Evolutionary conservation across 345 rosid species (phyloP).

Genomic region (Populus alba): DNA sequence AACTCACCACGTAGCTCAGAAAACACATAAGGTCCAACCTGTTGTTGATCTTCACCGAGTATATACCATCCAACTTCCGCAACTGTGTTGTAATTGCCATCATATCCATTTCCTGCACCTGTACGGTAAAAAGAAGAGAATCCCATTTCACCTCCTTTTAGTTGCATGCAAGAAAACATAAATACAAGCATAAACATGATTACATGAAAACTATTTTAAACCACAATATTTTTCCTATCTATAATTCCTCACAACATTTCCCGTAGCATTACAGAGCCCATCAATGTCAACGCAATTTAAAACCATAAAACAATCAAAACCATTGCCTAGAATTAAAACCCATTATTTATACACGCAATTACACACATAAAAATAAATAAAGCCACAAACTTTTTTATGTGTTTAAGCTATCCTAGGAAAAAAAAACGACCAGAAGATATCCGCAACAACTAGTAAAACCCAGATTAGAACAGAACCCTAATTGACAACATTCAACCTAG

Average conservation of each 20-base stretch:
- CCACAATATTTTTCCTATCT: not conserved
- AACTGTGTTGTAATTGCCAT: constrained; percentile 7
- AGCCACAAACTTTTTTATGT: not conserved
- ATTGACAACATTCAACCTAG: no score
- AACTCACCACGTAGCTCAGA: constrained; percentile 70
- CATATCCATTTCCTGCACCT: constrained; percentile 9
- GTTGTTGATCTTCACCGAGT: constrained; percentile 67
- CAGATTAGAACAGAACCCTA: not conserved
- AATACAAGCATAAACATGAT: not conserved
- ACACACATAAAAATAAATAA: not conserved
- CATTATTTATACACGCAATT: not conserved
- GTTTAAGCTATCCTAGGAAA: not conserved
- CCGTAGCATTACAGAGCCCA: not conserved
- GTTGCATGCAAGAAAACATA: not conserved
- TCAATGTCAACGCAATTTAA: not conserved
- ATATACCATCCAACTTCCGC: constrained; percentile 70
- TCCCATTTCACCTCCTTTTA: not conserved
- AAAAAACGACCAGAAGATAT: not conserved
- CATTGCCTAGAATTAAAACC: not conserved
- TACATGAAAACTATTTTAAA: not conserved
- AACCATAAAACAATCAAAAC: not conserved
- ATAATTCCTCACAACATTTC: not conserved
- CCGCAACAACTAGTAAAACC: not conserved
- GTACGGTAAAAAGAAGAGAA: not conserved
- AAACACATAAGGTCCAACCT: constrained; percentile 67